Conservation (phyloP, 495 filamentous ascomycete species). For the Xanthoparmelia taractica region DNA sequence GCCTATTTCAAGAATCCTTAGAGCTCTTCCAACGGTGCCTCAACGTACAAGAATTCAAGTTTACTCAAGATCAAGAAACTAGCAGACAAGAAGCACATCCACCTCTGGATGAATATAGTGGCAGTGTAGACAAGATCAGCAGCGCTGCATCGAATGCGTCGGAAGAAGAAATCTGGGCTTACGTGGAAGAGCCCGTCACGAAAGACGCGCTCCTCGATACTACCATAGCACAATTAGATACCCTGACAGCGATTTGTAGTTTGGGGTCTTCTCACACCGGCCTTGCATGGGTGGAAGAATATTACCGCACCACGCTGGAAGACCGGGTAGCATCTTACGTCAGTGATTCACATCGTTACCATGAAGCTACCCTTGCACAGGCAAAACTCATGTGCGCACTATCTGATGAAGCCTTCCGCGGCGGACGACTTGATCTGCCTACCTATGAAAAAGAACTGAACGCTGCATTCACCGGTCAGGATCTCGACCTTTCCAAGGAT, state of each 20-base stretch:
- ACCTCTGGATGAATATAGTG: constrained; percentile 21
- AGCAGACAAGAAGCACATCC: constrained; percentile 24
- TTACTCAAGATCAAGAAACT: constrained; percentile 45
- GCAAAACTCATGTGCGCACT: constrained; percentile 48
- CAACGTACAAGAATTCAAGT: constrained; percentile 48
- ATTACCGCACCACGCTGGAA: constrained; percentile 40
- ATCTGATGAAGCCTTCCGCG: constrained; percentile 49
- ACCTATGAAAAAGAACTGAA: constrained; percentile 46
- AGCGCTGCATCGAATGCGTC: constrained; percentile 27
- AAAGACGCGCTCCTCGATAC: constrained; percentile 57
- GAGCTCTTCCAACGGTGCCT: constrained; percentile 58
- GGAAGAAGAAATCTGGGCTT: constrained; percentile 52
- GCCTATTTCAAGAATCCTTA: constrained; percentile 52
- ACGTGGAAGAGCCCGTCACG: constrained; percentile 54
- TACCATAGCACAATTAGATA: constrained; percentile 51
- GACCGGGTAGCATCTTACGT: constrained; percentile 44
- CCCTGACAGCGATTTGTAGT: constrained; percentile 50
- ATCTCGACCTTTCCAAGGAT: constrained; percentile 36
- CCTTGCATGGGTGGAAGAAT: constrained; percentile 50
- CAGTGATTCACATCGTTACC: constrained; percentile 35
- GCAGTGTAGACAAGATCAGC: background rate
- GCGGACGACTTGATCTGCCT: constrained; percentile 37
- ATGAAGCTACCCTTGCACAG: constrained; percentile 46
- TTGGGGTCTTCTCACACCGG: constrained; percentile 38
- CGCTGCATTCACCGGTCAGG: constrained; percentile 34